A percentile compares a stretch with the other conserved stretches of the same genome.
Evolutionary conservation across 768 basidiomycete genomes (phyloP).

Genomic region (Lepiota venenata): DNA sequence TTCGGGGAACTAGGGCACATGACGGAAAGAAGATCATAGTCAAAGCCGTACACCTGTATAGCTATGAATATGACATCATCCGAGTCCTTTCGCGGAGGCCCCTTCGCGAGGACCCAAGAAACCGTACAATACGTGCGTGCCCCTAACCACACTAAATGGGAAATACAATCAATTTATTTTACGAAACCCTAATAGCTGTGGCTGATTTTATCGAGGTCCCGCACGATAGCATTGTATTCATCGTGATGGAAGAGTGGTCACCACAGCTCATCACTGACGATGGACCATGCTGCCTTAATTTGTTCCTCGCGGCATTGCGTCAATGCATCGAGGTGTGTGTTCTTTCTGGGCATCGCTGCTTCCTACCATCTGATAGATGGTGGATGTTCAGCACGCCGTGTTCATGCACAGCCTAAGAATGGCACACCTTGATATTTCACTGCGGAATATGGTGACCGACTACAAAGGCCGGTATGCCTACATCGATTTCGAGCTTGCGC

Average conservation of each 20-base stretch:
- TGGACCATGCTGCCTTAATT: constrained; percentile 45
- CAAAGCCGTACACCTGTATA: constrained; percentile 63
- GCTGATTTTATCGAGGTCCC: constrained; percentile 56
- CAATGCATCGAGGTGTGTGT: constrained; percentile 64
- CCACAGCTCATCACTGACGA: constrained; percentile 51
- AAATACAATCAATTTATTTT: background rate
- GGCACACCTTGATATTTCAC: constrained; percentile 71
- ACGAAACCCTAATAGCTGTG: constrained; percentile 36
- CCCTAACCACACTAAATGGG: background rate
- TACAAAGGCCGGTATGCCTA: constrained; percentile 62
- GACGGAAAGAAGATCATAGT: constrained; percentile 56
- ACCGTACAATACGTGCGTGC: constrained; percentile 72
- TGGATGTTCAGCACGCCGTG: constrained; percentile 46
- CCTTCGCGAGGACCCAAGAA: constrained; percentile 57
- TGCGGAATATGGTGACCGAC: constrained; percentile 67
- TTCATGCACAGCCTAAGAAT: constrained; percentile 70
- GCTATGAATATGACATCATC: constrained; percentile 61
- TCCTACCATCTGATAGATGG: background rate
- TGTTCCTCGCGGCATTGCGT: constrained; percentile 54
- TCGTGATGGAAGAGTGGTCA: constrained; percentile 83
- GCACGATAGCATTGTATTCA: constrained; percentile 53
- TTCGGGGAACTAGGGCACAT: constrained; percentile 54
- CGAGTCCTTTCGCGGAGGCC: constrained; percentile 51
- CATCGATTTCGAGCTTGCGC: constrained; percentile 73
- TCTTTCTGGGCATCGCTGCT: background rate